Evolutionary conservation across 352 stramenopile genomes (phyloP), one percentile per base, ranked within the genome.

Genomic region (Plasmopara halstedii): DNA sequence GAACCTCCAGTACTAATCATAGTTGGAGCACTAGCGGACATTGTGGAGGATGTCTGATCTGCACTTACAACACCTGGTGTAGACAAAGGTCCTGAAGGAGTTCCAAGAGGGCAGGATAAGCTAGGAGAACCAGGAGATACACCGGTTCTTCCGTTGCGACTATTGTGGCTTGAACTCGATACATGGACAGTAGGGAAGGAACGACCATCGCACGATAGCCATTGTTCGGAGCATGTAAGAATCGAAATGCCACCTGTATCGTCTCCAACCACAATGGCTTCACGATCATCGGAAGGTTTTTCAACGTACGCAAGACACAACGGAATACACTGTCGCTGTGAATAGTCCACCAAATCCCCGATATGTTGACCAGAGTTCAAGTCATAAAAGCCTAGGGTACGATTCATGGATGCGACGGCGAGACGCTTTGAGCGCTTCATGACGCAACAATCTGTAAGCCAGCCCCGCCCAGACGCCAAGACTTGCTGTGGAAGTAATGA

Each of bases 361-460:
- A 89, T 79, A 20, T 83, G 46, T 37, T 85, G 68, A 13, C 70
- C 70, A 0, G 73, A 84, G 22, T 60, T 60, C 7, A 91, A 61
- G 38, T 93, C 82, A 57, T 88, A 88, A 42, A 93, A 82, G 19
- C 65, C 67, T 9, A 93, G 52, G 14, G 74, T 83, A 21, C 70
- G 71, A 39, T 88, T 85, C 70, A 89, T 88, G 40, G 75, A 88
- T 11, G 74, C 67, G 18, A 93, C 69, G 0, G 77, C 79, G n/a
- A 93, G 54, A 0, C 79, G 76, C 46, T 93, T 90, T 7, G 73
- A 89, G 18, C 73, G 66, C 35, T 76, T 74, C 81, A 93, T 93
- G 40, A 86, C 68, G 32, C 70, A 81, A 44, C 67, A 81, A 44
- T 88, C 76, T 0, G 78, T 90, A 32, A 93, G 59, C 78, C 78